Conservation (phyloP, 768 basidiomycete species). For the Grammothele lineata region DNA sequence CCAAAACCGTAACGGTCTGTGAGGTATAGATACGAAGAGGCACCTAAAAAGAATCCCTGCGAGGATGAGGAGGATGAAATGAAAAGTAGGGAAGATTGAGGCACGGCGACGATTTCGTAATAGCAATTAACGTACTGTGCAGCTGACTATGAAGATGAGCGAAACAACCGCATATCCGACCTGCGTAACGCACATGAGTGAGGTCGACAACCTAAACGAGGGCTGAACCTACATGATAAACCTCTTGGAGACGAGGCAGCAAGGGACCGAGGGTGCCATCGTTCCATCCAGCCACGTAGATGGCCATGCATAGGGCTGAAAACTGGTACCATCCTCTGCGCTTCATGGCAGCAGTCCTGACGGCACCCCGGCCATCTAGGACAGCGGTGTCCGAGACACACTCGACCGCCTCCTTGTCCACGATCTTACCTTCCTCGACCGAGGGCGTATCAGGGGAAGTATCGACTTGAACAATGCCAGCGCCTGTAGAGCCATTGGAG, state of each 20-base stretch:
- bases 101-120: not conserved
- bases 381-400: no score
- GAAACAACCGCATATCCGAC: conserved; percentile 51
- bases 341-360: not conserved
- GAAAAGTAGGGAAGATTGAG: no score
- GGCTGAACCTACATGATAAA: conserved; percentile 35
- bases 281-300: conserved; percentile 71
- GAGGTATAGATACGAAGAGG: conserved; percentile 40
- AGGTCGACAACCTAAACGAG: not conserved
- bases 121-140: conserved; percentile 27
- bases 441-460: no score
- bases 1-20: conserved; percentile 42
- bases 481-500: no score
- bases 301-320: conserved; percentile 46
- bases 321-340: conserved; percentile 38
- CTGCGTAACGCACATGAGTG: conserved; percentile 20
- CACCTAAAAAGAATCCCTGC: conserved; percentile 44
- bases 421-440: no score
- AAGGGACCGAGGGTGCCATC: conserved; percentile 70
- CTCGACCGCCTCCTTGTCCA: no score
- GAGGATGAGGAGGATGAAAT: no score
- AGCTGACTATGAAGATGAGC: conserved; percentile 50
- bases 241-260: conserved; percentile 63
- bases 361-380: not conserved
- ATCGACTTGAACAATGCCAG: no score